A percentile compares a stretch with the other conserved stretches of the same genome.
Evolutionary conservation across 306 rosid genomes (phyloP).

Genomic region (Morella rubra): DNA sequence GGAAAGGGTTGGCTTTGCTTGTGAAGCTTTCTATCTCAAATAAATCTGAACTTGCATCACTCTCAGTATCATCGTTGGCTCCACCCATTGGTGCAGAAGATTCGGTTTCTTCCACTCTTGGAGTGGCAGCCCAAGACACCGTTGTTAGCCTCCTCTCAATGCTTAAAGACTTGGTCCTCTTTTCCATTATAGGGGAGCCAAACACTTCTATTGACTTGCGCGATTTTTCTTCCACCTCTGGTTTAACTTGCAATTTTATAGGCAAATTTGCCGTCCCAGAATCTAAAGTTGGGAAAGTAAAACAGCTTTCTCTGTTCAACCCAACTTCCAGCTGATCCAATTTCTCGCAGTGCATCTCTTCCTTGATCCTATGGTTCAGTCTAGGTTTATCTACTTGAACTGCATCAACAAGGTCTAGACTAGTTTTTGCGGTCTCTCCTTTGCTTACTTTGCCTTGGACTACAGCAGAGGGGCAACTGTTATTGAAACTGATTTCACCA

Average conservation of each 20-base stretch:
- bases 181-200: slow-evolving; percentile 58
- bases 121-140: slow-evolving; percentile 42
- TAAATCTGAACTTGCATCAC: slow-evolving; percentile 94
- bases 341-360: slow-evolving; percentile 31
- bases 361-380: slow-evolving; percentile 23
- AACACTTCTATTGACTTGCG: slow-evolving; percentile 71
- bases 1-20: slow-evolving; percentile 47
- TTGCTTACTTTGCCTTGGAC: slow-evolving; percentile 35
- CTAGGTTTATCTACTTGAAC: slow-evolving; percentile 29
- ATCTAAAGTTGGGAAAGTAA: slow-evolving; percentile 34
- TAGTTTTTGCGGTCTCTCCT: slow-evolving; percentile 30
- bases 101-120: slow-evolving; percentile 40
- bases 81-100: slow-evolving; percentile 33
- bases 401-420: slow-evolving; percentile 29
- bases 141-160: slow-evolving; percentile 53
- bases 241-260: slow-evolving; percentile 38
- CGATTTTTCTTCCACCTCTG: slow-evolving; percentile 35
- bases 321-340: slow-evolving; percentile 32
- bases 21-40: slow-evolving; percentile 84
- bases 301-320: slow-evolving; percentile 29
- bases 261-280: slow-evolving; percentile 29
- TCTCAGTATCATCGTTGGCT: slow-evolving; percentile 53
- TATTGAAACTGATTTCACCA: slow-evolving; percentile 61
- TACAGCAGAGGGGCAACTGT: slow-evolving; percentile 20
- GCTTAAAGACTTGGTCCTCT: slow-evolving; percentile 51